Conservation (phyloP, 495 filamentous ascomycete species). For the Apodospora peruviana region DNA sequence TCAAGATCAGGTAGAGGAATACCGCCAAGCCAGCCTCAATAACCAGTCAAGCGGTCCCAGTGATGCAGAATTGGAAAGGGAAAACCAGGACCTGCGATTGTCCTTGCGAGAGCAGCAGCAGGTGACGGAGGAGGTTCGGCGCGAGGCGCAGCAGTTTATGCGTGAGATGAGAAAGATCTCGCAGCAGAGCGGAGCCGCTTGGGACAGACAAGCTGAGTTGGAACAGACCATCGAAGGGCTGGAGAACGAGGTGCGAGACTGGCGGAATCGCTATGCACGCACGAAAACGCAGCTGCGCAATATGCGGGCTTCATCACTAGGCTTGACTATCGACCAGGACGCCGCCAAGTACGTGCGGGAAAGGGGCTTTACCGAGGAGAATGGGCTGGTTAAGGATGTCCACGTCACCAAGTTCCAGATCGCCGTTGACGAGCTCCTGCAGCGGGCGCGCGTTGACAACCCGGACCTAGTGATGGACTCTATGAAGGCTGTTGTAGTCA, state of each 20-base stretch:
- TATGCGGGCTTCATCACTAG: slow-evolving; percentile 73
- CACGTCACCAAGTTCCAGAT: slow-evolving; percentile 95
- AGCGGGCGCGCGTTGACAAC: slow-evolving; percentile 64
- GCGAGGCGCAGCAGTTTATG: slow-evolving; percentile 77
- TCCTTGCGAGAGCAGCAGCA: slow-evolving; percentile 69
- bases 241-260: slow-evolving; percentile 76
- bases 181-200: slow-evolving; percentile 67
- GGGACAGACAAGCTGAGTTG: slow-evolving; percentile 76
- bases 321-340: slow-evolving; percentile 62
- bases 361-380: slow-evolving; percentile 61
- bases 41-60: slow-evolving; percentile 16
- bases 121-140: slow-evolving; percentile 83
- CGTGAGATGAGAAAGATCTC: slow-evolving; percentile 85
- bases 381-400: slow-evolving; percentile 81
- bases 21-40: slow-evolving; percentile 17
- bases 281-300: slow-evolving; percentile 80
- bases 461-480: slow-evolving; percentile 66
- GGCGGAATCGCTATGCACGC: slow-evolving; percentile 83
- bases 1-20: slow-evolving; percentile 53
- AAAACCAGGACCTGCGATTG: slow-evolving; percentile 66
- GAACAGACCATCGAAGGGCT: slow-evolving; percentile 65
- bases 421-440: slow-evolving; percentile 87
- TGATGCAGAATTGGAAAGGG: slow-evolving; percentile 60
- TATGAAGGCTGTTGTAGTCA: slow-evolving; percentile 75
- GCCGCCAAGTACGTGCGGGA: slow-evolving; percentile 59